Evolutionary conservation across 495 filamentous ascomycete species (phyloP), one percentile per base, ranked within the genome.

Genomic region (Letharia columbiana): DNA sequence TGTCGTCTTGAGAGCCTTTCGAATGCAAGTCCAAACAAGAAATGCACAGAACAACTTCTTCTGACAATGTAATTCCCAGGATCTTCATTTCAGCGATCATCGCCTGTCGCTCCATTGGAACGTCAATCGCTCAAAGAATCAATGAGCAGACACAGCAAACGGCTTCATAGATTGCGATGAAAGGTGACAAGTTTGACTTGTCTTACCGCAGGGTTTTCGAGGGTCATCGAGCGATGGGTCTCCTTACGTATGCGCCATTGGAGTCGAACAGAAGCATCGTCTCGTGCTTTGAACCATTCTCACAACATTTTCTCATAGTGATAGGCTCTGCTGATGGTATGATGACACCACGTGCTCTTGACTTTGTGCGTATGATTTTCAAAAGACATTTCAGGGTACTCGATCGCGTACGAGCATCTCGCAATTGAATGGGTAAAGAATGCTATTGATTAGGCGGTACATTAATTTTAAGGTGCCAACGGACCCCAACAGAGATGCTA

Each of bases 361-460:
- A 12, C 9, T 9, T 28, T 31, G 49, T 54, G 23, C 11, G 9
- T 10, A 13, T 18, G 28, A 12, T 31, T 4, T 17, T 28, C 23
- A 31, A 33, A 15, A 8, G 49, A 54, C n/a, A 12, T 4, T 4
- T 54, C 4, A 28, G 11, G 1, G 3, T 31, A 11, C 23, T 3
- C 4, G 3, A 31, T 13, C 6, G 13, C 18, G 31, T 31, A 23
- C 23, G 49, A 31, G 28, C 49, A 31, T 2, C n/a, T 54, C 49
- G 11, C 49, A 13, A 56, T 18, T 17, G 12, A 13, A 33, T 18
- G 10, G 10, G 28, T 33, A 35, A 52, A 35, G 52, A 18, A 61
- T 45, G n/a, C n/a, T 42, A 23, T 31, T 15, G 10, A 67, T 67
- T 67, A 58, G 54, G 49, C 58, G 65, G 60, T 67, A 63, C 63